Percentiles rank a stretch among this genome's conserved stretches.
These are phyloP conservation scores for Alternaria sp. DNA, from an alignment of 2,329 filamentous ascomycete species.

Conservation along the genomic window DNA sequence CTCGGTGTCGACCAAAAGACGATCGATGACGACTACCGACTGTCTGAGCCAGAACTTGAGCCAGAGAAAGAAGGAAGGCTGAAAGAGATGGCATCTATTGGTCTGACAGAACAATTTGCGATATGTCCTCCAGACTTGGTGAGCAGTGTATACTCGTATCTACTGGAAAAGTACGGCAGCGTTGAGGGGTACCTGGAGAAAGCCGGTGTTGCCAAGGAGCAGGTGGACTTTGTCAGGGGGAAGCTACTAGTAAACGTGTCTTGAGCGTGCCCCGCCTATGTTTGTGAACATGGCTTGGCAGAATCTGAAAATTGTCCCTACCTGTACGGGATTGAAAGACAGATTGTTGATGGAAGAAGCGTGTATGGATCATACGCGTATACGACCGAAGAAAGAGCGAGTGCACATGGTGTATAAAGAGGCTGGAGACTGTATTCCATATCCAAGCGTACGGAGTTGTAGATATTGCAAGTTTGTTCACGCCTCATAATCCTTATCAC, in stretches of 20 bases:
- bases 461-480: not conserved
- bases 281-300: slow-evolving; percentile 9
- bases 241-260: slow-evolving; percentile 40
- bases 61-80: slow-evolving; percentile 70
- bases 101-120: slow-evolving; percentile 74
- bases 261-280: slow-evolving; percentile 5
- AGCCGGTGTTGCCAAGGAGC: slow-evolving; percentile 62
- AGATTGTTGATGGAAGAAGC: not conserved
- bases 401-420: not conserved
- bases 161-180: slow-evolving; percentile 71
- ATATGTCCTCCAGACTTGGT: slow-evolving; percentile 72
- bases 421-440: not conserved
- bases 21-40: slow-evolving; percentile 76
- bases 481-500: not conserved
- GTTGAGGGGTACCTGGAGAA: slow-evolving; percentile 70
- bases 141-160: slow-evolving; percentile 63
- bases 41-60: slow-evolving; percentile 69
- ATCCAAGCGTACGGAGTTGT: not conserved
- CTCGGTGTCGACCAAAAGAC: slow-evolving; percentile 65
- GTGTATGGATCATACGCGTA: not conserved
- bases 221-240: slow-evolving; percentile 46
- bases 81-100: slow-evolving; percentile 74
- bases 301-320: slow-evolving; percentile 7
- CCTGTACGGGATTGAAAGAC: not conserved
- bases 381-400: slow-evolving; percentile 4